Evolutionary conservation across 1,284 basidiomycete genomes (phyloP), one percentile per base, ranked within the genome.

Genomic region (Coniferiporia sulphurascens): DNA sequence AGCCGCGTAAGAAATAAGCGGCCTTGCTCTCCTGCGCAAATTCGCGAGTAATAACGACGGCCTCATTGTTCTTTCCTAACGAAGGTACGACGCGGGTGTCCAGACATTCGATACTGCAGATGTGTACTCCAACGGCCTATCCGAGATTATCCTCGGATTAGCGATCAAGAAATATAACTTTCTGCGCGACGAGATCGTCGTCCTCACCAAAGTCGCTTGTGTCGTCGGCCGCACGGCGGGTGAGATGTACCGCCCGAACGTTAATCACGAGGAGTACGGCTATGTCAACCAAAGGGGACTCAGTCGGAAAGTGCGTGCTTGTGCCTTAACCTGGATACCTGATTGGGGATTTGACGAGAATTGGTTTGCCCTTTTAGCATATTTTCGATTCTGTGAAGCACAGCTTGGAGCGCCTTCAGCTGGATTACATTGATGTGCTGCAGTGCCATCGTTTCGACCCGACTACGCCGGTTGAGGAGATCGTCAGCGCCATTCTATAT

Each of bases 391-490:
- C 73, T 2, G 74, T 79, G 58, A 74, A 78, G 61, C 68, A 62
- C 6, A 77, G 75, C 17, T 64, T 79, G 56, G 65, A 76, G 61
- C 68, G 77, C 1, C 71, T 78, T 5, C 70, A 72, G 43, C 60
- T 77, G 2, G 78, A 79, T 38, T 77, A 80, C 64, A 71, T 80
- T 63, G 78, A 79, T 62, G 63, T 79, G 4, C 67, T 76, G 2
- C 74, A 77, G 35, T 63, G 72, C 55, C 74, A 76, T 53, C 60
- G 66, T 12, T 63, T 65, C 35, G 66, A 66, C 36, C 22, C 35
- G 1, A 46, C 63, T 12, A 66, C 66, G 9, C 66, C 66, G 4
- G 61, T 67, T 19, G 65, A 58, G 49, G 66, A 66, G 49, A 67
- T 64, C 3, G 65, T 67, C 38, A 51, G 60, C 7, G 27, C 27